Conservation (phyloP, 768 basidiomycete genomes). For the Agaricus blazei region DNA sequence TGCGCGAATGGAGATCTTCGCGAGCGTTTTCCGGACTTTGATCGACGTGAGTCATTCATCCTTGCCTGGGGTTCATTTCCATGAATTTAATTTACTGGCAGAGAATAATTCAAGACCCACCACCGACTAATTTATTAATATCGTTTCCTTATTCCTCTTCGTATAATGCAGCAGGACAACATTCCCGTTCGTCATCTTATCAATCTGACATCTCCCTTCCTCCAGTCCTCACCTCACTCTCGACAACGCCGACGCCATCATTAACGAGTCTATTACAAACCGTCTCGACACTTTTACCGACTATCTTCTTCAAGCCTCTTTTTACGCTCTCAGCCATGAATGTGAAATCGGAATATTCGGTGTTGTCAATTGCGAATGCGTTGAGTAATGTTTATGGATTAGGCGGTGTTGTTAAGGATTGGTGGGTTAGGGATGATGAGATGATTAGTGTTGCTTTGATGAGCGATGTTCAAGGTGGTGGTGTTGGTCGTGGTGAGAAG, state of each 20-base stretch:
- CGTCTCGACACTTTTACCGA: slow-evolving; percentile 49
- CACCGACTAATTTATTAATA: slow-evolving; percentile 31
- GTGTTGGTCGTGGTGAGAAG: slow-evolving; percentile 11
- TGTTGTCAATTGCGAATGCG: slow-evolving; percentile 36
- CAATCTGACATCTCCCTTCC: neutral
- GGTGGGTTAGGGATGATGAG: slow-evolving; percentile 66
- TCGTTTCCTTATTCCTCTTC: neutral
- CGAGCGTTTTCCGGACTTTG: neutral
- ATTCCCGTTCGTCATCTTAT: neutral
- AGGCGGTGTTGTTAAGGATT: slow-evolving; percentile 50
- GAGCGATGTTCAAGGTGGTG: slow-evolving; percentile 34
- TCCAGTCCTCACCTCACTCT: neutral
- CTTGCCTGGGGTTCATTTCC: slow-evolving; percentile 18
- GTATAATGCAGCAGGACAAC: too few relatives aligned
- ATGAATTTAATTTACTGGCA: slow-evolving; percentile 17
- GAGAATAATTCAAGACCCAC: slow-evolving; percentile 53
- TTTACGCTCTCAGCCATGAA: slow-evolving; percentile 54
- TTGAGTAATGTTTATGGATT: slow-evolving; percentile 49
- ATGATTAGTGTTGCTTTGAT: slow-evolving; percentile 71
- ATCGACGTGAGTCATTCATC: slow-evolving; percentile 15
- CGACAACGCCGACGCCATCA: neutral
- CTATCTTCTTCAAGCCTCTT: slow-evolving; percentile 66
- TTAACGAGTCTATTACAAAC: slow-evolving; percentile 48
- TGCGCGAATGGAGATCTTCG: neutral
- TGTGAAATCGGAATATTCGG: too few relatives aligned